phyloP scores from a whole-genome alignment of 805 yeast species.

The Candida germanica region DNA sequence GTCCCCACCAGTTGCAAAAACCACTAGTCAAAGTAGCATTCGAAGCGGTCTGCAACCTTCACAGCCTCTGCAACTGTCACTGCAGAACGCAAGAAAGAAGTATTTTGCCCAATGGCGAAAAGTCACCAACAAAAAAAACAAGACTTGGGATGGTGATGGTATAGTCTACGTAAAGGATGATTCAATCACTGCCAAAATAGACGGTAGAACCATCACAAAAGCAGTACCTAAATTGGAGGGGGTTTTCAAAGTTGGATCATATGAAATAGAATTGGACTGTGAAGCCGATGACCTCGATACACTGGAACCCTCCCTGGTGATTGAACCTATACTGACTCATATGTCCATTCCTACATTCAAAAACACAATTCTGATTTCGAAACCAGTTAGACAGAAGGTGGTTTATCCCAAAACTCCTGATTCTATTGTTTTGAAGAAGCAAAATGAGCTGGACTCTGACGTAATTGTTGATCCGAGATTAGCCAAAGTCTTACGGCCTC shows the following conservation, averaged over 20 bases:
- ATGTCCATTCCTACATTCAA: conserved; percentile 5
- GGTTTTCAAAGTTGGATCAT: conserved; percentile 41
- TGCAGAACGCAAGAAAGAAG: background rate
- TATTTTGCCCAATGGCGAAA: conserved; percentile 64
- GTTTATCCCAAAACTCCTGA: conserved; percentile 3
- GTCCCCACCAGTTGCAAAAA: background rate
- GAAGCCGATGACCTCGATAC: conserved; percentile 22
- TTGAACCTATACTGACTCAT: background rate
- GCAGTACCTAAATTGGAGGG: conserved; percentile 10
- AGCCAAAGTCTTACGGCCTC: conserved; percentile 61
- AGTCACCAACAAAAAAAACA: conserved; percentile 70
- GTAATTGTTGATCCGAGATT: conserved; percentile 57
- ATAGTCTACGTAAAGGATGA: conserved; percentile 33
- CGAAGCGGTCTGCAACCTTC: background rate
- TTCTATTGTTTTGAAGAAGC: conserved; percentile 7
- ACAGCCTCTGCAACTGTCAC: too few species aligned
- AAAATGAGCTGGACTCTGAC: conserved; percentile 1
- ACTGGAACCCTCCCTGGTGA: background rate
- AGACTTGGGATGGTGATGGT: conserved; percentile 96
- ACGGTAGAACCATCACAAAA: conserved; percentile 21
- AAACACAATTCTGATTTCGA: conserved; percentile 3
- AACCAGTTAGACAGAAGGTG: conserved; percentile 1
- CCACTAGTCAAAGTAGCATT: background rate
- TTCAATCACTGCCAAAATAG: conserved; percentile 24
- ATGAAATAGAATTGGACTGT: conserved; percentile 62